These are phyloP conservation scores for Silene latifolia DNA, from an alignment of 148 eudicot species.

Conservation along the genomic window DNA sequence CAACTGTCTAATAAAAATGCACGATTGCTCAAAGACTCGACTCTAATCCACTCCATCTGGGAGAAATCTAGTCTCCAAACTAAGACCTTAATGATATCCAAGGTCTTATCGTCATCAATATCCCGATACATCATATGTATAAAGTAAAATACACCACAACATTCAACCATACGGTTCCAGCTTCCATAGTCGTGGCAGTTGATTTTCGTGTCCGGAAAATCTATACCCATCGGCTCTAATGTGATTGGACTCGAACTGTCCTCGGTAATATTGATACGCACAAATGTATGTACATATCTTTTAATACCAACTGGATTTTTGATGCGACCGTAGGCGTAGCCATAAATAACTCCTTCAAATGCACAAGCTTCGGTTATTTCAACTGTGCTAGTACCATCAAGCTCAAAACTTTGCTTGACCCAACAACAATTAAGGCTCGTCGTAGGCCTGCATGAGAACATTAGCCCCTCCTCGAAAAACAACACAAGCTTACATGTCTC, in stretches of 20 bases:
- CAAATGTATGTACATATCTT: background rate
- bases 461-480: background rate
- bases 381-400: background rate
- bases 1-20: background rate
- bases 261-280: background rate
- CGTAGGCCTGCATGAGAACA: background rate
- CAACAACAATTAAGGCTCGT: background rate
- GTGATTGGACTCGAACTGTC: background rate
- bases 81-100: background rate
- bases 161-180: background rate
- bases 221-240: background rate
- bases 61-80: conserved; percentile 1
- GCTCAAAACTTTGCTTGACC: background rate
- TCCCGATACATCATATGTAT: background rate
- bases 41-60: conserved; percentile 1
- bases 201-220: background rate
- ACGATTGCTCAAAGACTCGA: background rate
- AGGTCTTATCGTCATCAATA: background rate
- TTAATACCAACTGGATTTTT: background rate
- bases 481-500: background rate
- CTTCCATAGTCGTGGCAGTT: too few relatives aligned
- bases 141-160: background rate
- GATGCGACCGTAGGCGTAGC: background rate
- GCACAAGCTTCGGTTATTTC: background rate
- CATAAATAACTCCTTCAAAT: background rate